Evolutionary conservation across 768 basidiomycete species (phyloP), one percentile per base, ranked within the genome.

Genomic region (Hemileccinum impolitum): DNA sequence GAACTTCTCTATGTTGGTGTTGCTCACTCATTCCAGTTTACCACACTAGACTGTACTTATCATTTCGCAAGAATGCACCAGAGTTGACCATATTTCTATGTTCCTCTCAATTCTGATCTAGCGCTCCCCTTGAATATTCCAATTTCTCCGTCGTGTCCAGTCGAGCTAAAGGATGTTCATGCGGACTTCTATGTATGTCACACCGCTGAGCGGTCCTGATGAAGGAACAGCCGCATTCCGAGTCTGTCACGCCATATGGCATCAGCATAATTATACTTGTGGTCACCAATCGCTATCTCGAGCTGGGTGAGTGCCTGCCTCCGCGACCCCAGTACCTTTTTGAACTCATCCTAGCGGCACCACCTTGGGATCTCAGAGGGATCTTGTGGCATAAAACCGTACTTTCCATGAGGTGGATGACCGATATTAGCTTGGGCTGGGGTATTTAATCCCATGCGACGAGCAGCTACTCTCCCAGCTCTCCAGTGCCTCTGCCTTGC

Each of bases 361-460:
- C 36, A 8, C 39, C 21, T 35, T 19, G 6, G 21, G 35, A 17
- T 17, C 6, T 40, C 28, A 7, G 37, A 38, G n/a, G 14, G 43
- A 13, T 39, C 39, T 37, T 30, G 45, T 23, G 3, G 6, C 23
- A 23, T 6, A 23, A 23, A 23, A 23, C 6, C 23, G 6, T 23
- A 23, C 23, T 23, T 40, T 23, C 6, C 23, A 6, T 23, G 23
- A 23, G 23, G 23, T 6, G 23, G 23, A 23, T n/a, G n/a, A n/a
- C n/a, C n/a, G n/a, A 31, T 41, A 23, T 18, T 32, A 17, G 37
- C 25, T 26, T 13, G 13, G 6, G 23, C 14, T 30, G 25, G 21
- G 18, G 48, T 64, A 66, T 64, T 54, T 59, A 64, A 54, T 38
- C 11, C 32, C 38, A 1, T 35, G 21, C 40, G 23, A 17, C 11